Base-by-base conservation (phyloP, 805 yeast genomes). In the Wickerhamomyces rabaulensis region DNA sequence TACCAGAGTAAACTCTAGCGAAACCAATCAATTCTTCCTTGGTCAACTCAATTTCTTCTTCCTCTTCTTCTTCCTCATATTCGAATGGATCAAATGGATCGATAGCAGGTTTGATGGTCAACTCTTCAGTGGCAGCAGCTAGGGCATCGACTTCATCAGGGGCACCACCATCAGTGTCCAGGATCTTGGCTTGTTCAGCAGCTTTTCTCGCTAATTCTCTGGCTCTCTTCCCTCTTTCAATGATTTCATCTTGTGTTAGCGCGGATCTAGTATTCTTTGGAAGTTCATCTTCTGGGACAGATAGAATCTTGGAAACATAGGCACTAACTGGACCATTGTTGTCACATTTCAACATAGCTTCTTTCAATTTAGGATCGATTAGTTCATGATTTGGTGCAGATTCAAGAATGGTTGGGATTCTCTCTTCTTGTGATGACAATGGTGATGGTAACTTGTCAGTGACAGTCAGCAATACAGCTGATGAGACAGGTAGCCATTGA, bases 401-500 rank as follows among this genome's bases (percentile, higher is more conserved):
- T 15, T 77, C 78, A 40, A 94, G 64, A 29, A 91, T 75, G 13
- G 77, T 76, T 10, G 82, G 84, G 51, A 88, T 77, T 53, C 97
- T 77, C 29, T 74, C 78, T 20, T 65, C 66, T 63, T 94, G 99
- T 0, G 97, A 87, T 1, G 62, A 70, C 6, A 74, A 57, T 1
- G 99, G 99, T 8, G 95, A 85, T 0, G 97, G 97, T 41, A 94
- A 64, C 50, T 80, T 79, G 49, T 89, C 94, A 27, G 91, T 83
- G 5, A 92, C 95, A 1, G 95, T 81, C 9, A 94, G 74, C 25
- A 94, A 67, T 9, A 92, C 77, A 0, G 98, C 87, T 35, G 87
- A 83, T 21, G 97, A 85, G 5, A 94, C 79, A 1, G 99, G 98
- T 20, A 94, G 69, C 97, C 99, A 94, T 61, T 92, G 97, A 1